Evolutionary conservation across 2,329 filamentous ascomycete genomes (phyloP).

Genomic region (Colletotrichum tofieldiae): DNA sequence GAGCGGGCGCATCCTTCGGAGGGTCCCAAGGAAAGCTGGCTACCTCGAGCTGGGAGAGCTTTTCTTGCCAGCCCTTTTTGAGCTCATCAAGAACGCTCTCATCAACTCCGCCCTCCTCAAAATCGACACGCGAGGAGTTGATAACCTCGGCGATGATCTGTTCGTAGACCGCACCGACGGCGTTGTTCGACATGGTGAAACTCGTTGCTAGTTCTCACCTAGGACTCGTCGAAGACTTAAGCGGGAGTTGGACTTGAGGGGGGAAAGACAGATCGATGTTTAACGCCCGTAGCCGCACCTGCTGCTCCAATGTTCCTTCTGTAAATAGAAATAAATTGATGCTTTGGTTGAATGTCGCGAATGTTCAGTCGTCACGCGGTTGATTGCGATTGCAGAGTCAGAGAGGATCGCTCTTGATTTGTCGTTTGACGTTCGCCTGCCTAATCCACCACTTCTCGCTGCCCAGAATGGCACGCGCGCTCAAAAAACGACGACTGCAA

Average conservation of each 20-base stretch:
- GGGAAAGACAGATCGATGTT: neutral
- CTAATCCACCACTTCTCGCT: conserved; percentile 34
- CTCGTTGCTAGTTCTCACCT: conserved; percentile 10
- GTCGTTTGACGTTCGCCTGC: conserved; percentile 21
- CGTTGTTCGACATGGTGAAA: conserved; percentile 70
- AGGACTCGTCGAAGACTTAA: neutral
- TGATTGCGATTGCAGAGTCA: conserved; percentile 11
- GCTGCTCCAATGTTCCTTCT: neutral
- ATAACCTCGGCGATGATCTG: conserved; percentile 88
- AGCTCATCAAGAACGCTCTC: conserved; percentile 89
- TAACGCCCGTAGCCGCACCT: neutral
- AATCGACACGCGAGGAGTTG: conserved; percentile 92
- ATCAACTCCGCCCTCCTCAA: conserved; percentile 96
- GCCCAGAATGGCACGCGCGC: conserved; percentile 34
- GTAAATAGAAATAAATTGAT: neutral
- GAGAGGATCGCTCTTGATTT: conserved; percentile 1
- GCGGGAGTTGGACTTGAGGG: neutral
- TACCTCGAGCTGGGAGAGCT: conserved; percentile 86
- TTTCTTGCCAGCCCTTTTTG: conserved; percentile 91
- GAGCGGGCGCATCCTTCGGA: conserved; percentile 70
- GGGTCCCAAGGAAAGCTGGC: conserved; percentile 93
- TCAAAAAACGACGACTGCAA: conserved; percentile 1
- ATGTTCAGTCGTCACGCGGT: conserved; percentile 2
- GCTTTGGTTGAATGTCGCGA: neutral
- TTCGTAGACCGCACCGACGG: conserved; percentile 84